These are phyloP conservation scores for Talinum fruticosum DNA, from an alignment of 148 eudicot species.

Conservation along the genomic window DNA sequence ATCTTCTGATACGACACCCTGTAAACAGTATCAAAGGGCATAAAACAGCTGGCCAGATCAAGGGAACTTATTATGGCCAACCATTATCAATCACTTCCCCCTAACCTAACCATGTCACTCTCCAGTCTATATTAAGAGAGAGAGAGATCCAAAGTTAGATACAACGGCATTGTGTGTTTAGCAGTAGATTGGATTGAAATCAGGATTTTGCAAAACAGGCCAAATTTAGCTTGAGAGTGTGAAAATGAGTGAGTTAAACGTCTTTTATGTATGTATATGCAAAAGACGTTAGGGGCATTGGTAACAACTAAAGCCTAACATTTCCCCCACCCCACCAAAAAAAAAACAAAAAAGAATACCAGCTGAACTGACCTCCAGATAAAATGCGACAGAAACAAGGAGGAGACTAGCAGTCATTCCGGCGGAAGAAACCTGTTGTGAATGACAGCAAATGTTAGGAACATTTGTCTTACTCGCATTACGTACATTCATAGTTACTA, in stretches of 20 bases:
- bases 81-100: neutral
- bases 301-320: neutral
- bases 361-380: conserved; percentile 49
- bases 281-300: neutral
- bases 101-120: neutral
- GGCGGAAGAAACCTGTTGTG: conserved; percentile 53
- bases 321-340: too few relatives aligned
- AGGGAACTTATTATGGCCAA: neutral
- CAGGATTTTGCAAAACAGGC: neutral
- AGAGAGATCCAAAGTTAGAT: neutral
- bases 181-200: neutral
- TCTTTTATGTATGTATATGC: neutral
- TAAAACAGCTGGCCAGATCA: conserved; percentile 5
- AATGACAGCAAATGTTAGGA: conserved; percentile 1
- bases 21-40: conserved; percentile 28
- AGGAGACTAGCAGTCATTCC: conserved; percentile 58
- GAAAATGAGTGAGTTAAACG: neutral
- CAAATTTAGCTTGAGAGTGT: neutral
- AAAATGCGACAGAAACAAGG: conserved; percentile 67
- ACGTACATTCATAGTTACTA: neutral
- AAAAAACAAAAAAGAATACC: too few relatives aligned
- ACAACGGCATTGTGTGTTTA: neutral
- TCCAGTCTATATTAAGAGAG: neutral
- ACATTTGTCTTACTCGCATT: neutral
- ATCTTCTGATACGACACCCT: conserved; percentile 46